Conservation (phyloP, 805 yeast genomes). For the Deakozyma indianensis region DNA sequence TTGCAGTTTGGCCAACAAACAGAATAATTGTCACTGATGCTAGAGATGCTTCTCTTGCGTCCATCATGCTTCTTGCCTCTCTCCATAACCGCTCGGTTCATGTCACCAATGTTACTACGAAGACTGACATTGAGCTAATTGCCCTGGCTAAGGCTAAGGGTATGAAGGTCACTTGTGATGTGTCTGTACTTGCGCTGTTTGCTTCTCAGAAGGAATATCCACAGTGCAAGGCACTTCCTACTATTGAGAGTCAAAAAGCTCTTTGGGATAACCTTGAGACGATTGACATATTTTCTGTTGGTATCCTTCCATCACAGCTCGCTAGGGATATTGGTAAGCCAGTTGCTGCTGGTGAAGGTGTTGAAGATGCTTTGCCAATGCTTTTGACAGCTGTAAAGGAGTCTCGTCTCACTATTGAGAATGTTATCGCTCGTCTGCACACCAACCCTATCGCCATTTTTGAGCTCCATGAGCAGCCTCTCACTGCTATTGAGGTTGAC, state of each 20-base stretch:
- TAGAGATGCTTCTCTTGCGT: constrained; percentile 81
- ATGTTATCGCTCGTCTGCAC: constrained; percentile 59
- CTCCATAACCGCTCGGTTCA: constrained; percentile 76
- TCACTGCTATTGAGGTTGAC: constrained; percentile 68
- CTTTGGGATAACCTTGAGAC: constrained; percentile 62
- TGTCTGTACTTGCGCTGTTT: constrained; percentile 65
- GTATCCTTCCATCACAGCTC: constrained; percentile 58
- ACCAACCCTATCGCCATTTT: constrained; percentile 72
- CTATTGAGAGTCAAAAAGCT: constrained; percentile 64
- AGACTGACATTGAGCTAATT: constrained; percentile 71
- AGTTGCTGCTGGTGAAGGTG: constrained; percentile 59
- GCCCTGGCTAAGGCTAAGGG: constrained; percentile 74
- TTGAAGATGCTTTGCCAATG: constrained; percentile 69
- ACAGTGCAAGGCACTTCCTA: constrained; percentile 60
- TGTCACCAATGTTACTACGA: constrained; percentile 70
- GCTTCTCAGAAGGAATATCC: constrained; percentile 51
- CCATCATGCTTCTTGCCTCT: constrained; percentile 77
- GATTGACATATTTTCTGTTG: constrained; percentile 81
- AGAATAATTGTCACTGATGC: constrained; percentile 91
- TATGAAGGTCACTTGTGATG: constrained; percentile 79
- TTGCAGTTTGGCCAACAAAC: constrained; percentile 67
- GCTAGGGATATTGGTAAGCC: constrained; percentile 51
- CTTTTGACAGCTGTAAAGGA: constrained; percentile 66
- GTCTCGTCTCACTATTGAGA: constrained; percentile 56
- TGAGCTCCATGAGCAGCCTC: constrained; percentile 61